A percentile compares a stretch with the other conserved stretches of the same genome.
Evolutionary conservation across 1,284 basidiomycete genomes (phyloP).

Genomic region (Meira miltonrushii): DNA sequence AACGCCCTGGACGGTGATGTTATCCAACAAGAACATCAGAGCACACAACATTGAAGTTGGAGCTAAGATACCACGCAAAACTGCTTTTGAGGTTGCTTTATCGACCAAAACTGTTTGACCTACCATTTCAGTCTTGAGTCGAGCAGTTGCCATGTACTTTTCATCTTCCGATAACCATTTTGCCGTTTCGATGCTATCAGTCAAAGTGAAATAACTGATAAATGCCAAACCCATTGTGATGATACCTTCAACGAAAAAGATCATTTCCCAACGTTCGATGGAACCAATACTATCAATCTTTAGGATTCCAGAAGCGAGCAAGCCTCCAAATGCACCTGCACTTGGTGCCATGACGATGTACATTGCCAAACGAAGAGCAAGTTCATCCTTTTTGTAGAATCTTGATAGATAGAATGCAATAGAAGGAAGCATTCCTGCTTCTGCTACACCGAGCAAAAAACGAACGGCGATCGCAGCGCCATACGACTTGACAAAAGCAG

Average conservation of each 20-base stretch:
- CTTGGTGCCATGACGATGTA: conserved; percentile 34
- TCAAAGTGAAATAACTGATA: conserved; percentile 47
- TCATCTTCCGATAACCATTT: conserved; percentile 51
- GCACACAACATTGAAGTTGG: conserved; percentile 33
- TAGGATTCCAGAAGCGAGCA: conserved; percentile 35
- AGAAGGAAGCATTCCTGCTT: conserved; percentile 50
- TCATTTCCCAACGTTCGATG: conserved; percentile 25
- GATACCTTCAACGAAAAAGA: conserved; percentile 36
- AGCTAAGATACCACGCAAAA: conserved; percentile 28
- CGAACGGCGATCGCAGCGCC: conserved; percentile 49
- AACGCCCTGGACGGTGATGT: conserved; percentile 51
- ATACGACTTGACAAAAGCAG: conserved; percentile 51
- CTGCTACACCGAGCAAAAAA: conserved; percentile 49
- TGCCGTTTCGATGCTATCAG: conserved; percentile 49
- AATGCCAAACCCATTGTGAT: conserved; percentile 51
- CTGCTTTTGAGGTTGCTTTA: conserved; percentile 22
- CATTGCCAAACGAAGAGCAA: conserved; percentile 50
- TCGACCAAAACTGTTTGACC: conserved; percentile 28
- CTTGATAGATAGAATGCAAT: conserved; percentile 48
- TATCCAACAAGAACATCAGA: conserved; percentile 53
- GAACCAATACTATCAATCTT: conserved; percentile 36
- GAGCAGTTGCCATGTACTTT: conserved; percentile 31
- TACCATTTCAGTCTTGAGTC: conserved; percentile 27
- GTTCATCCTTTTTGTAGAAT: conserved; percentile 51
- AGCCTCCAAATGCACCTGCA: conserved; percentile 49